Evolutionary conservation across 768 basidiomycete genomes (phyloP).

Genomic region (Lentinula sp.): DNA sequence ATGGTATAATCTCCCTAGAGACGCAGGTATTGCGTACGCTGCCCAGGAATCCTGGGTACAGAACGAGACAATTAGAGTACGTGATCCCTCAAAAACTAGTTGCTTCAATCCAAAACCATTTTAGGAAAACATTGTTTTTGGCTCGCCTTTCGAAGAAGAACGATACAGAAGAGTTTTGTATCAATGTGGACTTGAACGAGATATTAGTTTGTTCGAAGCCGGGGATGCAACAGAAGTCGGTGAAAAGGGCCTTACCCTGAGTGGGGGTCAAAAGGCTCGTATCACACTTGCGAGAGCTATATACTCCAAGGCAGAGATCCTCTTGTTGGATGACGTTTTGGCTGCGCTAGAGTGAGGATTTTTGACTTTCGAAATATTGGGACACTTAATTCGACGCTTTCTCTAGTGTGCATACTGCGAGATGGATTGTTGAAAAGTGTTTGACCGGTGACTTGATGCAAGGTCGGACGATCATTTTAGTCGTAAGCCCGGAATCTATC

Average conservation of each 20-base stretch:
- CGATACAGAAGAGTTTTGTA: constrained; percentile 72
- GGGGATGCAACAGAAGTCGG: constrained; percentile 69
- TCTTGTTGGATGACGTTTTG: constrained; percentile 70
- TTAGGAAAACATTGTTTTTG: constrained; percentile 79
- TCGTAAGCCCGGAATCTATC: constrained; percentile 32
- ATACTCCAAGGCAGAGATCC: constrained; percentile 46
- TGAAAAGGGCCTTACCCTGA: constrained; percentile 59
- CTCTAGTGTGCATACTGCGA: constrained; percentile 61
- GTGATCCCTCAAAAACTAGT: not conserved
- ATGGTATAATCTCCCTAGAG: constrained; percentile 65
- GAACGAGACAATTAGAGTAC: constrained; percentile 67
- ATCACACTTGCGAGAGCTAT: constrained; percentile 40
- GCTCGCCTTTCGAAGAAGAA: constrained; percentile 66
- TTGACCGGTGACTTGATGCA: constrained; percentile 71
- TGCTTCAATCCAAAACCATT: too few species aligned
- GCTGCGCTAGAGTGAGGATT: constrained; percentile 48
- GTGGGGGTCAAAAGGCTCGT: constrained; percentile 42
- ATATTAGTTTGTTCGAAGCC: constrained; percentile 63
- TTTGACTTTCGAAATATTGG: not conserved
- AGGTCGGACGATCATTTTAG: constrained; percentile 81
- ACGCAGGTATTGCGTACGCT: constrained; percentile 68
- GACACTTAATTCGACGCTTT: constrained; percentile 9
- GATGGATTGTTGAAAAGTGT: constrained; percentile 76
- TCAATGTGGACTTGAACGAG: constrained; percentile 69
- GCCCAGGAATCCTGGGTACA: constrained; percentile 85